Evolutionary conservation across 2,329 filamentous ascomycete species (phyloP).

Genomic region (Pyrenophora tritici-repentis): DNA sequence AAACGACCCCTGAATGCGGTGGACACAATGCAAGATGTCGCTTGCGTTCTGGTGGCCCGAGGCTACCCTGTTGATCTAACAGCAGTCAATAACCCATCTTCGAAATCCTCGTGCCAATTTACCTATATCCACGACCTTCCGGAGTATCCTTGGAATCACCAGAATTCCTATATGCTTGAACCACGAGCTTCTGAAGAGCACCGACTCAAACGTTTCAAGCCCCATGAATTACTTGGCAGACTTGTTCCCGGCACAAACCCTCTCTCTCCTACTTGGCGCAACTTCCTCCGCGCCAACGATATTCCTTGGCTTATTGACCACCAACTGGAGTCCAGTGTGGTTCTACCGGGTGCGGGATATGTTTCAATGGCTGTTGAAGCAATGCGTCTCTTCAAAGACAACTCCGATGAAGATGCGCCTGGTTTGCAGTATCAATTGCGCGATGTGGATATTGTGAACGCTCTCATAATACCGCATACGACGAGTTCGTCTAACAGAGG

Average conservation of each 20-base stretch:
- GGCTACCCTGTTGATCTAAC: constrained; percentile 15
- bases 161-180: no score
- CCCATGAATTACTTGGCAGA: constrained; percentile 29
- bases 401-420: constrained; percentile 2
- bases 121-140: no score
- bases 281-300: constrained; percentile 47
- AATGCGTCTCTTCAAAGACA: background rate
- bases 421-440: no score
- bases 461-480: no score
- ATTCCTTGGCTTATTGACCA: constrained; percentile 56
- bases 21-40: constrained; percentile 15
- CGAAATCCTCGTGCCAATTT: no score
- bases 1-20: constrained; percentile 17
- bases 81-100: constrained; percentile 13
- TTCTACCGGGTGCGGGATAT: constrained; percentile 55
- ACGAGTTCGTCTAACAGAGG: no score
- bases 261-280: constrained; percentile 49
- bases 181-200: no score
- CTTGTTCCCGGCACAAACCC: constrained; percentile 2
- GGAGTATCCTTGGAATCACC: no score
- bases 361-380: constrained; percentile 53
- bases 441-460: no score
- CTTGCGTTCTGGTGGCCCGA: constrained; percentile 22
- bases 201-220: no score
- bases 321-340: constrained; percentile 34